Evolutionary conservation across 2,329 filamentous ascomycete genomes (phyloP).

Genomic region (Fusarium foetens): DNA sequence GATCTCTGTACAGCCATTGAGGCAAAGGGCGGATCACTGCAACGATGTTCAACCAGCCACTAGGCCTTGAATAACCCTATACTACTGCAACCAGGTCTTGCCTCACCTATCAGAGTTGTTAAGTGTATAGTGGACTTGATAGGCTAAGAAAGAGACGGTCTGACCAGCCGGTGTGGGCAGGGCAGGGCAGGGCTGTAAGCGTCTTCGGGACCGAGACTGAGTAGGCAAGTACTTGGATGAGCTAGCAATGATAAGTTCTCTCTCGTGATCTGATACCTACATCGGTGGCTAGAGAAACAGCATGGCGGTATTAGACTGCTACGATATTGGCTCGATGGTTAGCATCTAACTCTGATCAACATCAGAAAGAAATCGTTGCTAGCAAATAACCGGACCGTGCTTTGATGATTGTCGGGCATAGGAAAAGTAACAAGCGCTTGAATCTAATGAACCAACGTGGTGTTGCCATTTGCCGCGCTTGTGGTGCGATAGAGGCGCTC

Average conservation of each 20-base stretch:
- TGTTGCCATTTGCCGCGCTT: conserved; percentile 33
- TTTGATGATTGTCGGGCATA: background rate
- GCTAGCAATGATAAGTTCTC: background rate
- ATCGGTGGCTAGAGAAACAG: background rate
- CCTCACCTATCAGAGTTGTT: background rate
- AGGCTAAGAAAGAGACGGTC: background rate
- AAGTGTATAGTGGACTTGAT: background rate
- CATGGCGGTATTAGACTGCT: background rate
- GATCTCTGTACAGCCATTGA: background rate
- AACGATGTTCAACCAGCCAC: background rate
- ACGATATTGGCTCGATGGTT: background rate
- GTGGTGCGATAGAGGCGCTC: conserved; percentile 33
- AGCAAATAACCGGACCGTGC: background rate
- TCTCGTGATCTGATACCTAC: conserved; percentile 1
- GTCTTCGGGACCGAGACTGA: background rate
- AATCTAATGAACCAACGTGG: conserved; percentile 18
- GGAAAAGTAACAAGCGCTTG: conserved; percentile 1
- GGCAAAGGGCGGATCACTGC: background rate
- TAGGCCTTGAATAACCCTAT: background rate
- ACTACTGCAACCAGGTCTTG: background rate
- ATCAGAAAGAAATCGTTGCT: background rate
- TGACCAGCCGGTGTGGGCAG: background rate
- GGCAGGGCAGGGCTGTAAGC: background rate
- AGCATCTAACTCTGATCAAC: background rate
- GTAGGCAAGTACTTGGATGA: background rate